phyloP scores from a whole-genome alignment of 305 asterid species.

The Fraxinus sp. region DNA sequence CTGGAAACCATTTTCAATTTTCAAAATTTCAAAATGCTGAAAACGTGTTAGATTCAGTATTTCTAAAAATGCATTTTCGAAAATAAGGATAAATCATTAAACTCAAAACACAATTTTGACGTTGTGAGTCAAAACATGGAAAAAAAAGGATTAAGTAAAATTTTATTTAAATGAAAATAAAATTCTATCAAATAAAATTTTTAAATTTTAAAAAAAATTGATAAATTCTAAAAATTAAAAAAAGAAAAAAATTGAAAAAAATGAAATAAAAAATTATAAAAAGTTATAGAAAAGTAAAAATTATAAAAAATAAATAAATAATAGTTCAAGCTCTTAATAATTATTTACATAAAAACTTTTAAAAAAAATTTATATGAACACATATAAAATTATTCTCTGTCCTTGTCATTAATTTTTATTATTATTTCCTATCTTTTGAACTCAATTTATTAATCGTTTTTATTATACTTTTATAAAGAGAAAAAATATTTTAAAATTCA shows the following conservation, averaged over 20 bases:
- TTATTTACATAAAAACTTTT: neutral
- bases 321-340: neutral
- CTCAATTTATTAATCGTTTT: too few species aligned
- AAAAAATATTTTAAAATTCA: too few species aligned
- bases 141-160: neutral
- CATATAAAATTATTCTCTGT: too few species aligned
- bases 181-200: too few species aligned
- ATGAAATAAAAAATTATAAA: too few species aligned
- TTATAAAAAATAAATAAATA: too few species aligned
- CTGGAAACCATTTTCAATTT: too few species aligned
- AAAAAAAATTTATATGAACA: too few species aligned
- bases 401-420: too few species aligned
- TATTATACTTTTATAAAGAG: neutral
- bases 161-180: too few species aligned
- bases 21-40: neutral
- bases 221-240: neutral
- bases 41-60: neutral
- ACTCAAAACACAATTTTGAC: neutral
- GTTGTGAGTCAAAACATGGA: neutral
- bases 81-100: neutral
- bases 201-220: neutral
- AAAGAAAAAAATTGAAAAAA: too few species aligned
- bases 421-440: neutral
- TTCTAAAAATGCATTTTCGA: neutral
- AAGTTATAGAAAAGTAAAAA: too few species aligned